Conservation (phyloP, 2,329 filamentous ascomycete species). For the Ophiocordyceps camponoti-rufipedis region DNA sequence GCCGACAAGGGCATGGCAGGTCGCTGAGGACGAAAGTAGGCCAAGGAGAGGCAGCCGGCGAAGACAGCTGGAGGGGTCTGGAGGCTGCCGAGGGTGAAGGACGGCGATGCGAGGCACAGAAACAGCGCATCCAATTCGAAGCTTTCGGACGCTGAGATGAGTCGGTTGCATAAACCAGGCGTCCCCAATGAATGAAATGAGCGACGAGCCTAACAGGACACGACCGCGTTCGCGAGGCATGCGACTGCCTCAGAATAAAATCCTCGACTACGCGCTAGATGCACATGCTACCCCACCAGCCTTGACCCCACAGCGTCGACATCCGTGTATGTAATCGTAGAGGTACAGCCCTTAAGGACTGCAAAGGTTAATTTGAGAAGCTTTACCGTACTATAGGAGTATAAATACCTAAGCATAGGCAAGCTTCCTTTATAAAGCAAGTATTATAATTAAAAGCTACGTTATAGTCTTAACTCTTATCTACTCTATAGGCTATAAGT, state of each 20-base stretch:
- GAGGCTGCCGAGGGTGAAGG: background rate
- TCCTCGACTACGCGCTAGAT: background rate
- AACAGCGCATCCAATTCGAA: background rate
- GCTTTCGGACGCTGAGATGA: background rate
- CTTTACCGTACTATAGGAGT: too few relatives aligned
- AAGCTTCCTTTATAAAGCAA: too few relatives aligned
- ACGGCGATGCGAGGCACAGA: background rate
- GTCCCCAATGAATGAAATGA: background rate
- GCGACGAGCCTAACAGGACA: background rate
- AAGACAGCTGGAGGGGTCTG: background rate
- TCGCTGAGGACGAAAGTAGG: constrained; percentile 1
- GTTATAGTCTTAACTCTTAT: too few relatives aligned
- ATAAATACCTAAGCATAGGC: too few relatives aligned
- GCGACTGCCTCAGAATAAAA: background rate
- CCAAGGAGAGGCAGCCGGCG: background rate
- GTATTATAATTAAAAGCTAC: too few relatives aligned
- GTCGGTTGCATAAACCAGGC: background rate
- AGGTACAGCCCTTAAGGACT: too few relatives aligned
- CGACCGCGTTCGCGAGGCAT: background rate
- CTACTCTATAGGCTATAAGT: too few relatives aligned
- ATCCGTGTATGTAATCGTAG: too few relatives aligned
- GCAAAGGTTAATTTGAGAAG: too few relatives aligned
- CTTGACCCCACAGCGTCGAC: background rate
- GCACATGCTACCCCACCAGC: background rate
- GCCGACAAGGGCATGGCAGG: constrained; percentile 1